phyloP scores from a whole-genome alignment of 768 basidiomycete species.

The Agaricus sinodeliciosus region DNA sequence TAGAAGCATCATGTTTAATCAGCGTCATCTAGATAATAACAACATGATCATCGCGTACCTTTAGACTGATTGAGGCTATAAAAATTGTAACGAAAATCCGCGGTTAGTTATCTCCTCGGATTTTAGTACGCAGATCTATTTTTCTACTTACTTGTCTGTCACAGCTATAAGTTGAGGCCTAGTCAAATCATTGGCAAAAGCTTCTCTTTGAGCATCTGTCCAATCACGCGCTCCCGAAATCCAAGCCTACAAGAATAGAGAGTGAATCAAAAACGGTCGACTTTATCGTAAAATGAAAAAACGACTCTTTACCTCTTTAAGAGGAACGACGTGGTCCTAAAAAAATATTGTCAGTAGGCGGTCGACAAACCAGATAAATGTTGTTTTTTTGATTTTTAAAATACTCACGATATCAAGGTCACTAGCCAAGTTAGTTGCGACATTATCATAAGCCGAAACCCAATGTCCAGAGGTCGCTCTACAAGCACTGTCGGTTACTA shows the following conservation, averaged over 20 bases:
- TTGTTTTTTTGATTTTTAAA: background rate
- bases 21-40: no score
- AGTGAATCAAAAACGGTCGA: no score
- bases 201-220: conserved; percentile 42
- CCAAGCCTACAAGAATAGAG: conserved; percentile 34
- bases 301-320: conserved; percentile 36
- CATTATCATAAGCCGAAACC: conserved; percentile 46
- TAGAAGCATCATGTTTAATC: conserved; percentile 9
- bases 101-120: background rate
- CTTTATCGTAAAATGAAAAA: background rate
- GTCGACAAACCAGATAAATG: background rate
- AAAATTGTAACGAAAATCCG: background rate
- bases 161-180: conserved; percentile 50
- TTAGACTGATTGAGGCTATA: conserved; percentile 41
- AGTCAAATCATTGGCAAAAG: conserved; percentile 49
- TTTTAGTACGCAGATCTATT: no score
- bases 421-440: conserved; percentile 36
- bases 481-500: conserved; percentile 35
- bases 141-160: conserved; percentile 27
- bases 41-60: conserved; percentile 20
- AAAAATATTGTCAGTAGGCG: background rate
- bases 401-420: conserved; percentile 44
- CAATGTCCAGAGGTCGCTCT: conserved; percentile 40
- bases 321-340: conserved; percentile 48
- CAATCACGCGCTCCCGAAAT: conserved; percentile 46